Evolutionary conservation across 2,329 filamentous ascomycete genomes (phyloP), one percentile per base, ranked within the genome.

Genomic region (Botryotinia globosa): DNA sequence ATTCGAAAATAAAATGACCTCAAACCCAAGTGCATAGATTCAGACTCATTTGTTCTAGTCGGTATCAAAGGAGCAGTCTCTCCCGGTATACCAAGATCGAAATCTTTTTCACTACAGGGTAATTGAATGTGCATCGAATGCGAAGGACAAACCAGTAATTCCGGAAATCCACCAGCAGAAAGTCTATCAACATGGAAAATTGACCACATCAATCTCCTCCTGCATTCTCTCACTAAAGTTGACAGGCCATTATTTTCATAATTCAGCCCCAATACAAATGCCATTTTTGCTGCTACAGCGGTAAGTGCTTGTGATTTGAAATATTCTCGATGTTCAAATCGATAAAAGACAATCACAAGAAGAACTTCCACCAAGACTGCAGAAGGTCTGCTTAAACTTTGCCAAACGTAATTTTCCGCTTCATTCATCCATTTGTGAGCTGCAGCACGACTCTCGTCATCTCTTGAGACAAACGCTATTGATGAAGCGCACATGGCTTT

Each of bases 1-100:
- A 72, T 72, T 20, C 69, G 62, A 67, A 72, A 72, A 48, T 72
- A 72, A 20, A 72, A 72, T 37, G 69, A 56, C 22, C 69, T 66
- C 51, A 72, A 39, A 5, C 69, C 69, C 69, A 72, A 58, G 32
- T 72, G 69, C 64, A 67, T 67, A n/a, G 69, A 72, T 39, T 72
- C 62, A 25, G 69, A 29, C 29, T 72, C 69, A 34, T 72, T 67
- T 0, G 48, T 59, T 56, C 69, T 66, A 7, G 39, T 67, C 9
- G 61, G 45, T 34, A 44, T 58, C 22, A 72, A 67, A 37, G 62
- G 51, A 18, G 69, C 69, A n/a, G 62, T 72, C 62, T 72, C 69
- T n/a, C 69, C 69, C 25, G 69, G 69, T 67, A 72, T 72, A 32
- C 61, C 69, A 58, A 72, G 62, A 67, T 72, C 69, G n/a, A 72